A percentile compares a stretch with the other conserved stretches of the same genome.
These are phyloP conservation scores for Hypoxylon lienhwacheense DNA, from an alignment of 495 filamentous ascomycete species.

Conservation along the genomic window DNA sequence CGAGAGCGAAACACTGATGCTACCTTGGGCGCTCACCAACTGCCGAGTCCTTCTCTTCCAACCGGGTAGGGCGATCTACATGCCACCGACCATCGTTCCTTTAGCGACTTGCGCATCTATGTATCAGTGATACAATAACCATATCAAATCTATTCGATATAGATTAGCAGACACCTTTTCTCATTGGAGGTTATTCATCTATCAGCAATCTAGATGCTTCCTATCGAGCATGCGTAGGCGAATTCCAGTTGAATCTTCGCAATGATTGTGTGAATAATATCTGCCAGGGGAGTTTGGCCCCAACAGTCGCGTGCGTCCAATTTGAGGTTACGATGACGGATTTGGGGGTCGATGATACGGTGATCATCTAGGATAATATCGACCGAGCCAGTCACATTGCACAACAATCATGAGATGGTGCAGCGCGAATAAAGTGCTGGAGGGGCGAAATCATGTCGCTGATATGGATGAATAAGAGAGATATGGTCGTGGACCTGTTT, in stretches of 20 bases:
- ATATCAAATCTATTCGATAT: conserved; percentile 7
- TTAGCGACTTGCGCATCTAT: conserved; percentile 32
- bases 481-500: neutral
- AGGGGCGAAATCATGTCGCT: conserved; percentile 19
- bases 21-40: conserved; percentile 30
- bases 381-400: conserved; percentile 33
- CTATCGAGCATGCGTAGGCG: conserved; percentile 21
- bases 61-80: conserved; percentile 21
- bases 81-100: conserved; percentile 13
- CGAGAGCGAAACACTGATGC: conserved; percentile 33
- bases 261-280: conserved; percentile 26
- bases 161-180: conserved; percentile 25
- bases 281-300: conserved; percentile 36
- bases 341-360: conserved; percentile 27
- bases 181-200: conserved; percentile 15
- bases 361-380: conserved; percentile 36
- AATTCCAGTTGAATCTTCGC: conserved; percentile 5
- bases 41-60: conserved; percentile 26
- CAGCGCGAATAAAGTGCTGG: conserved; percentile 12
- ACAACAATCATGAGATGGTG: conserved; percentile 25
- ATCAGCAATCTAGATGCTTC: conserved; percentile 17
- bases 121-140: conserved; percentile 15
- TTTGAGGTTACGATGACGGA: too few species aligned
- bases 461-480: conserved; percentile 23
- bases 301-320: conserved; percentile 29